Conservation (phyloP, 2,329 filamentous ascomycete genomes). For the Emmonsia crescens region DNA sequence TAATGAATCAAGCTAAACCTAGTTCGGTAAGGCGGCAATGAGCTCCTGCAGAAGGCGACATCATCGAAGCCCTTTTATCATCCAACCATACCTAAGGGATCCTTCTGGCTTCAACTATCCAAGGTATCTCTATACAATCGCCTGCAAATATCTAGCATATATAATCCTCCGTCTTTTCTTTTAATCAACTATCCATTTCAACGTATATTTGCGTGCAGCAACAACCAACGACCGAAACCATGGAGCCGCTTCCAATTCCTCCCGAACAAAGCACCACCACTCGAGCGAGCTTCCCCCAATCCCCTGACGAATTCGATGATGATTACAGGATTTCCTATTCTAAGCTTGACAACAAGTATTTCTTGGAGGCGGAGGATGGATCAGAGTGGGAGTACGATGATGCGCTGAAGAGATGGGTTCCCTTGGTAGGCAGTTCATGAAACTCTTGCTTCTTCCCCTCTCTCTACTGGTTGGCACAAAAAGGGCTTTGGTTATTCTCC, state of each 20-base stretch:
- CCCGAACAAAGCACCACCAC: neutral
- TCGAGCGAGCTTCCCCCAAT: conserved; percentile 35
- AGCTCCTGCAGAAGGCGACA: neutral
- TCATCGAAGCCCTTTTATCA: no score
- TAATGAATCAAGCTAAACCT: neutral
- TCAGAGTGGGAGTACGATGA: conserved; percentile 75
- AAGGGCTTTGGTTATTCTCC: neutral
- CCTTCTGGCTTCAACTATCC: no score
- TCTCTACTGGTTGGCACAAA: neutral
- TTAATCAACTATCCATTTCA: neutral
- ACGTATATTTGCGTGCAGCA: neutral
- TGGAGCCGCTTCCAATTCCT: conserved; percentile 7
- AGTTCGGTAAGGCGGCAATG: neutral
- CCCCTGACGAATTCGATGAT: conserved; percentile 58
- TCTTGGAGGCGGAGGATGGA: conserved; percentile 74
- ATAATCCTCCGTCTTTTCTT: neutral
- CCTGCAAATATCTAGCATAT: neutral
- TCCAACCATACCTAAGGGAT: no score
- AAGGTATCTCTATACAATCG: no score
- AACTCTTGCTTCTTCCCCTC: conserved; percentile 9
- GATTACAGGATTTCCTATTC: conserved; percentile 82
- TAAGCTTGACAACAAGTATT: conserved; percentile 68
- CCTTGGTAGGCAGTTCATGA: conserved; percentile 39
- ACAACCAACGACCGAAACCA: neutral
- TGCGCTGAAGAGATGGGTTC: conserved; percentile 62